Evolutionary conservation across 2,329 filamentous ascomycete species (phyloP), one percentile per base, ranked within the genome.

Genomic region (Pestalotiopsis sp.): DNA sequence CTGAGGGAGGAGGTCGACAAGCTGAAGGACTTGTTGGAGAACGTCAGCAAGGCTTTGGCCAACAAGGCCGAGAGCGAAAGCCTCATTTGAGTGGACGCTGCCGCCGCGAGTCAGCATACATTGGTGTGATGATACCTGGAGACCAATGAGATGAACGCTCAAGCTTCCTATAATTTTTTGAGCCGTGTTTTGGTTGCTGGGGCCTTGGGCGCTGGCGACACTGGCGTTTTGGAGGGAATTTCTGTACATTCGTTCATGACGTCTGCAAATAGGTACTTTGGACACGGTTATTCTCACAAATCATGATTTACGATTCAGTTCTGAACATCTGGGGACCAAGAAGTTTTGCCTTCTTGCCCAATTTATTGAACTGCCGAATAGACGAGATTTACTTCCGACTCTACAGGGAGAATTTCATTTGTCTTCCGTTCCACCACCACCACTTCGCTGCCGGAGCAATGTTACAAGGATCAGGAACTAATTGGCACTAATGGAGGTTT

Each of bases 1-100:
- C 79, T 91, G 71, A 84, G 85, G 66, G 80, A 78, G 7, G 90
- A 92, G 74, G 81, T 91, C 9, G 82, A 85, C 13, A 83, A 88
- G 72, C 76, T 92, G 69, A 89, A 86, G 77, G 73, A 75, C 3
- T 74, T 88, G 75, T 68, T 89, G 64, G 71, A 73, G 65, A 72
- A 70, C 20, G 44, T 78, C 10, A 68, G 64, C 40, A 73, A 70
- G 62, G 71, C 56, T 9, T 57, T 76, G 1, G 68, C 67, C 3
- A 60, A 68, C 35, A 73, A 72, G 61, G 44, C 30, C 9, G 68
- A 70, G 24, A 68, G 63, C 9, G 73, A 73, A 38, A 68, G 66
- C 66, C 61, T 74, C 59, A 48, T 74, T 17, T 70, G 62, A 57
- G 20, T 9, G 30, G 30, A 35, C 6, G 30, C 30, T 35, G 7